Evolutionary conservation across 2,329 filamentous ascomycete genomes (phyloP), one percentile per base, ranked within the genome.

Genomic region (Ceratocystis diversiconidia): DNA sequence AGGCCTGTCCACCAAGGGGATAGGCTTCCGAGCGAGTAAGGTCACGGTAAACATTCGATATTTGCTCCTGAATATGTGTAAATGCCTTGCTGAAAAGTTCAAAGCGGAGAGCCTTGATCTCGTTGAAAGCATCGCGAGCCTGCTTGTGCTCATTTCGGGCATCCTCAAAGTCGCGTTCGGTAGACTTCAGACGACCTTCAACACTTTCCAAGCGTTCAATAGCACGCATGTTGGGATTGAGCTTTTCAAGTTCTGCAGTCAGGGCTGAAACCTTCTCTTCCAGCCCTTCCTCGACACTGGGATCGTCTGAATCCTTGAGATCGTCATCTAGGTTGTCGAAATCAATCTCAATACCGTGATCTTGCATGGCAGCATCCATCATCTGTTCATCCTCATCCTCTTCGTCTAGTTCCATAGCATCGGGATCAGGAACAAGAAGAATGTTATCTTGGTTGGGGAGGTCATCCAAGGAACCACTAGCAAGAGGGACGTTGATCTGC

Each of bases 21-120:
- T 95, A 96, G n/a, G 89, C 87, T 43, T 88, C 82, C 50, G 89
- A 94, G 67, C 91, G 87, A 28, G 94, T 99, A 61, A 99, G 84
- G 72, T 97, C 92, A 72, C 92, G 91, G 80, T 99, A 99, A 30
- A 97, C 94, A 63, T 89, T 85, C 36, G 86, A 87, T 71, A 99
- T 97, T 74, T 96, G 91, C 71, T 96, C 90, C 55, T 90, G 89
- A 72, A 99, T 99, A 75, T 99, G 94, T 22, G 83, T 81, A 77
- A 96, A 97, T 12, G 94, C 94, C 74, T 91, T 92, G 79, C 92
- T 94, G 82, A 99, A 99, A 36, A 96, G 83, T 69, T 95, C 89
- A 69, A 88, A 90, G 65, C 94, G 88, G 75, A 87, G 84, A 66
- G 88, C 82, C 76, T 92, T 94, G 69, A 96, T 82, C 22, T 85